Percentiles rank a stretch among this genome's conserved stretches.
Evolutionary conservation across 306 rosid genomes (phyloP).

Genomic region (Canavalia ensiformis): DNA sequence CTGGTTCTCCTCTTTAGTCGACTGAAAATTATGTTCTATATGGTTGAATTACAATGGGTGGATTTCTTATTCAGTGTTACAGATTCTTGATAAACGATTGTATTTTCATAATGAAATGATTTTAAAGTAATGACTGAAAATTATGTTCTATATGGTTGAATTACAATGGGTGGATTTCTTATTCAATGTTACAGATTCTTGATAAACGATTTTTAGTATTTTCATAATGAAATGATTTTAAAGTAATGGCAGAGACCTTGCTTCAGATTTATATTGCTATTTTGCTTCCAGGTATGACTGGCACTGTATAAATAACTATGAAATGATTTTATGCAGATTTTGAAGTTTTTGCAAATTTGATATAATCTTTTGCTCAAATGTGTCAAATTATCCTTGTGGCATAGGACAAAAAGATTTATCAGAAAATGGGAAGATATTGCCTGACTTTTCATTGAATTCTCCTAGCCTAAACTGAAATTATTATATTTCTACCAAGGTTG

Average conservation of each 20-base stretch:
- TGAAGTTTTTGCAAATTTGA: background rate
- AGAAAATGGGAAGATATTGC: background rate
- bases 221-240: slow-evolving; percentile 17
- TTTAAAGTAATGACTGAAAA: slow-evolving; percentile 31
- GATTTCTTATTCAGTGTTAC: slow-evolving; percentile 41
- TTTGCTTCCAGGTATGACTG: slow-evolving; percentile 39
- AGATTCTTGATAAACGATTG: background rate
- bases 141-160: slow-evolving; percentile 35
- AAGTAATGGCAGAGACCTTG: slow-evolving; percentile 34
- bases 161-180: slow-evolving; percentile 31
- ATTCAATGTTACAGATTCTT: slow-evolving; percentile 30
- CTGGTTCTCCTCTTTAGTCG: slow-evolving; percentile 12
- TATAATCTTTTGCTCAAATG: slow-evolving; percentile 26
- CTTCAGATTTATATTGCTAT: slow-evolving; percentile 25
- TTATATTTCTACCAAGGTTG: slow-evolving; percentile 20
- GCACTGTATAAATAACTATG: slow-evolving; percentile 16
- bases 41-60: slow-evolving; percentile 24
- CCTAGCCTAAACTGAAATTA: slow-evolving; percentile 21
- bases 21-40: slow-evolving; percentile 24
- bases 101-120: slow-evolving; percentile 11
- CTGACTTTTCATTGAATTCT: slow-evolving; percentile 18
- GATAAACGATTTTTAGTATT: background rate
- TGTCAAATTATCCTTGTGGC: slow-evolving; percentile 31
- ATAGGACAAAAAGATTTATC: slow-evolving; percentile 25
- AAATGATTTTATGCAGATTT: slow-evolving; percentile 12